These are phyloP conservation scores for Zygosaccharomyces pseudobailii DNA, from an alignment of 1,139 yeast species.

Conservation along the genomic window DNA sequence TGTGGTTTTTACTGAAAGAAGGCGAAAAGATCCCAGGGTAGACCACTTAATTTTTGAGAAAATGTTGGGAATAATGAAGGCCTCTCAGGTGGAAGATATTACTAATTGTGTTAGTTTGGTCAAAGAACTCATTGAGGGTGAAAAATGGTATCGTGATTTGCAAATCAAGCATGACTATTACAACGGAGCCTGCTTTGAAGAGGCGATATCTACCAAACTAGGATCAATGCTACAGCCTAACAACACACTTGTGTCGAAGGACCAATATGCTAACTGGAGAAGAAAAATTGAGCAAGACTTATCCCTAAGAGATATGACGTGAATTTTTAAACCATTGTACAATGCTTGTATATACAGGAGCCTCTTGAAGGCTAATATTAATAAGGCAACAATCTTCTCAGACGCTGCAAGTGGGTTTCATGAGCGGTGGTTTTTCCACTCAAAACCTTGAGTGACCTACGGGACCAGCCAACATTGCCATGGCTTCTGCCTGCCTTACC, in stretches of 20 bases:
- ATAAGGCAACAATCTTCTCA: constrained; percentile 44
- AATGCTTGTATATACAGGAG: constrained; percentile 2
- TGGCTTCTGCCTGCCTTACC: constrained; percentile 87
- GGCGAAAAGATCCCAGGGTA: constrained; percentile 46
- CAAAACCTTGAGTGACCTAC: constrained; percentile 55
- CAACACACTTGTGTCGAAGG: constrained; percentile 27
- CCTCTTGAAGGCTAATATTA: constrained; percentile 11
- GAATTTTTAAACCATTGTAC: background rate
- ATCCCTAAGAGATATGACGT: constrained; percentile 19
- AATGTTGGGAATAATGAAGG: constrained; percentile 50
- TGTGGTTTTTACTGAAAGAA: constrained; percentile 46
- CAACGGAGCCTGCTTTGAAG: constrained; percentile 28
- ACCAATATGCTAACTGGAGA: constrained; percentile 31
- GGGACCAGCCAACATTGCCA: constrained; percentile 87
- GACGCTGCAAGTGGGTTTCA: constrained; percentile 41
- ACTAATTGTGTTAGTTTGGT: constrained; percentile 50
- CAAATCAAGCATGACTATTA: constrained; percentile 36
- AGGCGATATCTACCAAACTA: constrained; percentile 24
- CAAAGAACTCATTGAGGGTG: constrained; percentile 48
- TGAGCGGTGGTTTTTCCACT: constrained; percentile 61
- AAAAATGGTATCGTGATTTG: constrained; percentile 49
- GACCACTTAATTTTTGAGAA: constrained; percentile 45
- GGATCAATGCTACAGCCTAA: constrained; percentile 34
- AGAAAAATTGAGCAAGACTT: constrained; percentile 28
- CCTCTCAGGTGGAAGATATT: constrained; percentile 46